phyloP scores from a whole-genome alignment of 2,329 filamentous ascomycete genomes.

The Capronia coronata region DNA sequence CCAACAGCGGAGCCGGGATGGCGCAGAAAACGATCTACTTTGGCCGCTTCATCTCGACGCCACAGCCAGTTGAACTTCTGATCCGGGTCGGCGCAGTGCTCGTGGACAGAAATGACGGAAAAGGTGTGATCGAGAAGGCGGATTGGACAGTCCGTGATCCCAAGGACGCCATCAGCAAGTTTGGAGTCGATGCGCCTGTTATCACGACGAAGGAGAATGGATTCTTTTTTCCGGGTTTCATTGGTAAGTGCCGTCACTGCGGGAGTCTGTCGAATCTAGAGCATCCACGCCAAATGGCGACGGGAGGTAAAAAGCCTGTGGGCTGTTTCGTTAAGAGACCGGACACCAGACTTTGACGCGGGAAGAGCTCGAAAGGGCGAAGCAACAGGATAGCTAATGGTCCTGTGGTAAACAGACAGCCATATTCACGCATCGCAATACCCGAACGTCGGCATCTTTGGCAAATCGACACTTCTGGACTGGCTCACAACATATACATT shows the following conservation, averaged over 20 bases:
- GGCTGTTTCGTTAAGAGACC: too few relatives aligned
- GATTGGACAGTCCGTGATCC: constrained; percentile 23
- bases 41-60: constrained; percentile 28
- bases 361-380: background rate
- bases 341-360: background rate
- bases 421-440: constrained; percentile 95
- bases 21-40: constrained; percentile 21
- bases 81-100: constrained; percentile 27
- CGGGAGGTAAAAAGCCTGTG: too few relatives aligned
- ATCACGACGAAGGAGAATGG: constrained; percentile 13
- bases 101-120: constrained; percentile 21
- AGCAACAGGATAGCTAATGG: background rate
- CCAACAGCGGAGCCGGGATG: too few relatives aligned
- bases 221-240: constrained; percentile 34
- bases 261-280: too few relatives aligned
- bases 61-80: constrained; percentile 19
- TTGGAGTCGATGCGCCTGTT: constrained; percentile 22
- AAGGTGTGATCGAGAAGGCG: constrained; percentile 23
- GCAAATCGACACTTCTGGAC: constrained; percentile 82
- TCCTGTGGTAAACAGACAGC: constrained; percentile 57
- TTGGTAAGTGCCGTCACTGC: constrained; percentile 8
- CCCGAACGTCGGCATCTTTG: constrained; percentile 88
- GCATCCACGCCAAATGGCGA: background rate
- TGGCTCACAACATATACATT: constrained; percentile 96
- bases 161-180: constrained; percentile 20